These are phyloP conservation scores for Diplodia corticola DNA, from an alignment of 2,329 filamentous ascomycete species.

Conservation along the genomic window DNA sequence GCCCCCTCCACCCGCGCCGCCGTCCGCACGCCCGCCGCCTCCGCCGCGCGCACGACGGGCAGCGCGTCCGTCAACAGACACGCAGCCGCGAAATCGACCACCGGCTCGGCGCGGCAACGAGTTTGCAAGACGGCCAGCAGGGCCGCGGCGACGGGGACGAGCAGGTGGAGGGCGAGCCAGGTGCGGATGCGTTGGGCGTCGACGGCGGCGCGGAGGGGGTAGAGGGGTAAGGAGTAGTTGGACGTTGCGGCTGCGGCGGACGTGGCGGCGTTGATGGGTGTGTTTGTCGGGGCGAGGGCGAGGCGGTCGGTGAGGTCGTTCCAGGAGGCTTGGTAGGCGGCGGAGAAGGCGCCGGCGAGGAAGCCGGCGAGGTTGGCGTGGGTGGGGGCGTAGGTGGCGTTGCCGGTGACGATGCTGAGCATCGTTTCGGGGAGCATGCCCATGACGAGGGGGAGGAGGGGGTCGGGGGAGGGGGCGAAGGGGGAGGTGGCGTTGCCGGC, in stretches of 20 bases:
- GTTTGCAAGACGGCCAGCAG: neutral
- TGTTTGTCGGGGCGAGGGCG: too few species aligned
- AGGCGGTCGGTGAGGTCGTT: constrained; percentile 19
- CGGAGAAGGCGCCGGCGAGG: constrained; percentile 5
- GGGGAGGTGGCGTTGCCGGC: neutral
- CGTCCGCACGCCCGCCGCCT: neutral
- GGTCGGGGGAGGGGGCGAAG: neutral
- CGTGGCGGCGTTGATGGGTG: too few species aligned
- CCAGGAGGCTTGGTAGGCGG: constrained; percentile 12
- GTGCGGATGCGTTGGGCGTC: neutral
- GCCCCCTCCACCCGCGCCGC: neutral
- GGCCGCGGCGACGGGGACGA: neutral
- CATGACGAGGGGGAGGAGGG: neutral
- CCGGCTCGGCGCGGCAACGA: neutral
- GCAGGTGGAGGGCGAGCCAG: constrained; percentile 10
- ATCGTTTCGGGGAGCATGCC: constrained; percentile 18
- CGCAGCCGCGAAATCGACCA: constrained; percentile 1
- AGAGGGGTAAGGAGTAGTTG: neutral
- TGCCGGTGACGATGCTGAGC: constrained; percentile 14
- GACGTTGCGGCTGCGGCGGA: neutral
- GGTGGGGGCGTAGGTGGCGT: constrained; percentile 15
- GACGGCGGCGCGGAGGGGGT: neutral
- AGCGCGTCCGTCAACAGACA: neutral
- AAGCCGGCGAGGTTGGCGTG: neutral
- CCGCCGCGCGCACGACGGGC: neutral